These are phyloP conservation scores for Friedmanniomyces simplex DNA, from an alignment of 495 filamentous ascomycete genomes.

Conservation along the genomic window DNA sequence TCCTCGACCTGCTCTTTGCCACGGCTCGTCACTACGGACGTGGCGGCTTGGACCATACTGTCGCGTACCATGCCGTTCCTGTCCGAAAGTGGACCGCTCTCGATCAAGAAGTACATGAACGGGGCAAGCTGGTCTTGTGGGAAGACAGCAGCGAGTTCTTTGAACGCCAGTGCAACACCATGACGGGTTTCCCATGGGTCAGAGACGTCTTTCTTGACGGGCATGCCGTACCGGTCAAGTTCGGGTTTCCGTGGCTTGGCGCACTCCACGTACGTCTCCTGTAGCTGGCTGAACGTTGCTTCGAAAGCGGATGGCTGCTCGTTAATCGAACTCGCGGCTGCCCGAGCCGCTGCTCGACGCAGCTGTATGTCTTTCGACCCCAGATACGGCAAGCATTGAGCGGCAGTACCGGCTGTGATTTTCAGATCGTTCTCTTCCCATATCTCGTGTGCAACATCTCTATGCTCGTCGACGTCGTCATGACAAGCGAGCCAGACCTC, in stretches of 20 bases:
- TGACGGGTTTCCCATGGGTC: conserved; percentile 88
- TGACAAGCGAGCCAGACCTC: conserved; percentile 91
- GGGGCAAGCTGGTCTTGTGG: conserved; percentile 55
- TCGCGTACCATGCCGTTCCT: conserved; percentile 61
- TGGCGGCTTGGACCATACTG: conserved; percentile 91
- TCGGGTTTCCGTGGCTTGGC: conserved; percentile 71
- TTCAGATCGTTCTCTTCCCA: conserved; percentile 90
- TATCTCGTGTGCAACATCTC: conserved; percentile 69
- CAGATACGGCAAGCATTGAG: conserved; percentile 65
- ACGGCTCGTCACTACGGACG: conserved; percentile 63
- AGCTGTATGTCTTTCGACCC: conserved; percentile 67
- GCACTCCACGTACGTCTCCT: conserved; percentile 60
- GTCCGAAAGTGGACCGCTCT: conserved; percentile 73
- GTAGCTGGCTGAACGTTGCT: conserved; percentile 50
- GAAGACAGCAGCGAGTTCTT: conserved; percentile 61
- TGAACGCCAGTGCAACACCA: conserved; percentile 79
- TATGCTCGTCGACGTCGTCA: conserved; percentile 82
- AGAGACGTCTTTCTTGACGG: conserved; percentile 64
- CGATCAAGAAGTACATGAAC: conserved; percentile 77
- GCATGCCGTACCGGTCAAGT: conserved; percentile 88
- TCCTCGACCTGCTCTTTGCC: conserved; percentile 73
- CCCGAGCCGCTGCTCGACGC: conserved; percentile 69
- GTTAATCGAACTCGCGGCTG: conserved; percentile 62
- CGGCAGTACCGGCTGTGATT: conserved; percentile 51
- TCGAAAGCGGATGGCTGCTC: conserved; percentile 45